Percentiles rank a stretch among this genome's conserved stretches.
These are phyloP conservation scores for Talaromyces amestolkiae DNA, from an alignment of 2,329 filamentous ascomycete genomes.

Conservation along the genomic window DNA sequence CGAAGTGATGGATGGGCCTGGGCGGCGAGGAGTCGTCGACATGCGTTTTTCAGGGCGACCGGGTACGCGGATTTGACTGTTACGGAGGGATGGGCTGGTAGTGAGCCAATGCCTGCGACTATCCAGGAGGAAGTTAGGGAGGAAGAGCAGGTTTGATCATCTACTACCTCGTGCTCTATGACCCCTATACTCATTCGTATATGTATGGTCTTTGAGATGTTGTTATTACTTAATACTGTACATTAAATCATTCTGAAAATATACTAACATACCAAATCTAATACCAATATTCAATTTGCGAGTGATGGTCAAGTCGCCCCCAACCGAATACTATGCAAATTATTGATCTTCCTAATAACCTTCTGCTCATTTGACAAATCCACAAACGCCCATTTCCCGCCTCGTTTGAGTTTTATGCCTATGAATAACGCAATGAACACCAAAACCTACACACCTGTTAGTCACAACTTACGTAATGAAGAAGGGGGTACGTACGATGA, in stretches of 20 bases:
- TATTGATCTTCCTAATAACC: slow-evolving; percentile 30
- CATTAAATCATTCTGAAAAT: neutral
- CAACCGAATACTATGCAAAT: slow-evolving; percentile 31
- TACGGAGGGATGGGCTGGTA: slow-evolving; percentile 29
- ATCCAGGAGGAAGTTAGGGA: neutral
- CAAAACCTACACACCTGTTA: slow-evolving; percentile 25
- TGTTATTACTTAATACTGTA: neutral
- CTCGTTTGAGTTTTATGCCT: slow-evolving; percentile 29
- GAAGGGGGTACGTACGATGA: slow-evolving; percentile 33
- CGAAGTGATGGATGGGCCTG: slow-evolving; percentile 86
- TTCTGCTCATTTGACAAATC: slow-evolving; percentile 31
- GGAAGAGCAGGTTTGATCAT: neutral
- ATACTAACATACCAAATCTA: neutral
- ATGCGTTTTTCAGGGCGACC: slow-evolving; percentile 59
- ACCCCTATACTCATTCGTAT: neutral
- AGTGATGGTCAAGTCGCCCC: slow-evolving; percentile 18
- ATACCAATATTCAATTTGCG: neutral
- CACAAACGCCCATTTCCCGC: slow-evolving; percentile 30
- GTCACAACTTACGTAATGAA: too few species aligned
- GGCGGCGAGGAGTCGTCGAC: slow-evolving; percentile 69
- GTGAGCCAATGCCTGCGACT: slow-evolving; percentile 11
- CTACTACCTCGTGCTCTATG: neutral
- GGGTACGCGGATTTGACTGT: slow-evolving; percentile 34
- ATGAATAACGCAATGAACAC: slow-evolving; percentile 32
- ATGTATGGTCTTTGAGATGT: neutral